Evolutionary conservation across 1,284 basidiomycete genomes (phyloP), one percentile per base, ranked within the genome.

Genomic region (Ustilago cynodontis): DNA sequence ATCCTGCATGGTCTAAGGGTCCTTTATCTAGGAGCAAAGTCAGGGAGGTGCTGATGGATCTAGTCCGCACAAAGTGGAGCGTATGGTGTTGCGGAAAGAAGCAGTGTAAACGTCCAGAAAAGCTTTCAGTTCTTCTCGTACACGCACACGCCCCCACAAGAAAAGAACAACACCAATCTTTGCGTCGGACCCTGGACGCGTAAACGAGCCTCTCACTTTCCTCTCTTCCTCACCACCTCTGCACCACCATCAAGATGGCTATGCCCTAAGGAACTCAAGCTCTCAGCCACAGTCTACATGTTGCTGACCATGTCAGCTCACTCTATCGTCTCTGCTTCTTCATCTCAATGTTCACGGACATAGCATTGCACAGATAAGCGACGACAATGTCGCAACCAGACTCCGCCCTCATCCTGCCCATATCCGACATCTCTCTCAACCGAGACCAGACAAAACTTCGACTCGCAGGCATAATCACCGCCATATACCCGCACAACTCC

Each of bases 391-490:
- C 65, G 4, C 29, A 6, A 22, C 49, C 71, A 5, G 56, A 59
- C 22, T 1, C 51, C 5, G 71, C 67, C 16, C 29, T 55, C 24
- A 59, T 71, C 33, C 64, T 73, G 0, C 75, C 75, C 56, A 66
- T 77, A 33, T 41, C 33, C 61, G 75, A 77, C 39, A 5, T 77
- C 41, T 50, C 54, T 22, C 65, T 56, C 2, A 41, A 53, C 5
- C 66, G 67, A 28, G 64, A 70, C n/a, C 20, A 24, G 0, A 16
- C 33, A 20, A 77, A 77, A 54, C 56, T 77, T 26, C 70, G 75
- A 13, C 8, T 73, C 18, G 64, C 64, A 1, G 75, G 71, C 24
- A 51, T 52, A 41, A 61, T 77, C 20, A 63, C 62, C 14, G 57
- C 67, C 18, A 18, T 77, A 33, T 41, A 35, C 20, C 53, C 65